Percentiles rank a stretch among this genome's conserved stretches.
These are phyloP conservation scores for Kipferlia bialata DNA, from an alignment of 78 protist species.

Conservation along the genomic window DNA sequence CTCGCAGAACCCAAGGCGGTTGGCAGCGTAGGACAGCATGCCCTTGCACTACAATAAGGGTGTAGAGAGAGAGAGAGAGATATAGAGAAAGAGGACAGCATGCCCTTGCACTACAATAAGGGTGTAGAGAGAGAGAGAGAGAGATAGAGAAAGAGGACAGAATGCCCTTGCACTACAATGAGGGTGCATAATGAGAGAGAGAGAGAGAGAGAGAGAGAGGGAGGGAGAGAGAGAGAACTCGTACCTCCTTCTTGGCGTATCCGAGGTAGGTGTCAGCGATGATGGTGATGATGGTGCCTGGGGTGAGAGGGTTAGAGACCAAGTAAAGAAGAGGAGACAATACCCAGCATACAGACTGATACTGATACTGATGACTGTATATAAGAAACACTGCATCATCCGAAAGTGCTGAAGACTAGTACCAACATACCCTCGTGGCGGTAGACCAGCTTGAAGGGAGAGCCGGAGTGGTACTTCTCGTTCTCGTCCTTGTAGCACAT, in stretches of 20 bases:
- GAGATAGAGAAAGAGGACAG: conserved; percentile 3
- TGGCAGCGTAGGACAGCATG: conserved; percentile 7
- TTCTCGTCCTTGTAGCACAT: conserved; percentile 3
- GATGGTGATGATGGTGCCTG: background rate
- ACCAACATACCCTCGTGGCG: too few relatives aligned
- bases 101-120: background rate
- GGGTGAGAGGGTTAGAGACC: too few relatives aligned
- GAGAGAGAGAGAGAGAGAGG: too few relatives aligned
- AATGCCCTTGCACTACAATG: background rate
- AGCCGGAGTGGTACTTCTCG: conserved; percentile 10
- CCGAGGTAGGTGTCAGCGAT: conserved; percentile 15
- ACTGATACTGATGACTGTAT: too few relatives aligned
- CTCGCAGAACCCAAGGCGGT: background rate
- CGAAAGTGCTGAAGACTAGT: background rate
- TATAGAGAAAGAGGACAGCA: conserved; percentile 5
- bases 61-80: background rate
- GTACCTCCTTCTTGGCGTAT: conserved; percentile 5
- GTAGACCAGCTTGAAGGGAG: conserved; percentile 3
- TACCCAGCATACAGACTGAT: too few relatives aligned
- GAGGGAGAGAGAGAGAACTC: too few relatives aligned
- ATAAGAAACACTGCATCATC: background rate
- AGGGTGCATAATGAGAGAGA: too few relatives aligned
- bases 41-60: background rate
- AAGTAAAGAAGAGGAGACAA: too few relatives aligned
- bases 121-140: background rate